Evolutionary conservation across 2,329 filamentous ascomycete species (phyloP), one percentile per base, ranked within the genome.

Genomic region (Trichocomaceae sp.): DNA sequence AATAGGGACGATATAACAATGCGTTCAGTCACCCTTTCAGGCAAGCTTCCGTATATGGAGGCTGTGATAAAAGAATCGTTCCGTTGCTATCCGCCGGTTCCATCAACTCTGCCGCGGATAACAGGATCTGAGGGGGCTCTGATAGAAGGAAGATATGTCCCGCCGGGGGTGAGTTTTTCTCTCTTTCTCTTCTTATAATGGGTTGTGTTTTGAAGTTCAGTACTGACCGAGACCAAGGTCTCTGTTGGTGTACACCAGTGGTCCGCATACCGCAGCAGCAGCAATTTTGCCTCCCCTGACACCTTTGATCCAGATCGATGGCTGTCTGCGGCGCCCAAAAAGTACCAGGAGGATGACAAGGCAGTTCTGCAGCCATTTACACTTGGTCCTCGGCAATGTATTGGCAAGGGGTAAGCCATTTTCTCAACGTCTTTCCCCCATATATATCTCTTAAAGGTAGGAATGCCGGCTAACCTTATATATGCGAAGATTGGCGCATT

Each of bases 341-440:
- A 51, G n/a, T 81, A 75, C 57, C 60, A 58, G 1, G 52, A 60
- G 15, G 79, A 82, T 58, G 69, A 70, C 20, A 66, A 67, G 42
- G 73, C 76, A 0, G 71, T 69, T 0, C 69, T 77, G 39, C 75
- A 80, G 60, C 75, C 79, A 1, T 80, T 82, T 56, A 72, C 72
- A 2, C 49, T 76, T 4, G 78, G 79, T 0, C 74, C 78, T 6
- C 66, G 78, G 2, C 77, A 78, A 47, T 81, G 78, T 57, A 70
- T 81, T 20, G 79, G 78, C 2, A 70, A 69, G 57, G 79, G 79
- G 75, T 77, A 64, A 65, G 75, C 67, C 6, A 19, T 35, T 8
- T 13, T 8, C 41, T 47, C n/a, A n/a, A 9, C 29, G 2, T 33
- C 12, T 33, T 2, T n/a, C n/a, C 39, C 19, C 19, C 5, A 9